phyloP scores from a whole-genome alignment of 495 filamentous ascomycete genomes.

The Hypomontagnella monticulosa region DNA sequence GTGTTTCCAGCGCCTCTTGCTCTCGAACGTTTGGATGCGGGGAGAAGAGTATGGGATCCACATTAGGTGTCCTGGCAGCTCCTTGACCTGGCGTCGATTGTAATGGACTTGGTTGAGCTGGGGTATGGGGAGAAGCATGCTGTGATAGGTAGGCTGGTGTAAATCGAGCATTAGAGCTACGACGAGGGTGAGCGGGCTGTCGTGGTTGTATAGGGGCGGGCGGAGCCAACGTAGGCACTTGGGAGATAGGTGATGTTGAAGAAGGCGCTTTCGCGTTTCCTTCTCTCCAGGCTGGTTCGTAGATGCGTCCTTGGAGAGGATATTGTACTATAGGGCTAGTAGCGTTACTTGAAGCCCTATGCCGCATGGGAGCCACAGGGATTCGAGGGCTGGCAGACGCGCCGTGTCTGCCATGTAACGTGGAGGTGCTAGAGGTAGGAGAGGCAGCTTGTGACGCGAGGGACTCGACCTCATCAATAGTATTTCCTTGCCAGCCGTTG shows the following conservation, averaged over 20 bases:
- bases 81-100: conserved; percentile 40
- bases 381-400: conserved; percentile 59
- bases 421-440: conserved; percentile 64
- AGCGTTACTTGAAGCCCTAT: conserved; percentile 47
- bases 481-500: conserved; percentile 79
- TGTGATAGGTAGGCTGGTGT: conserved; percentile 52
- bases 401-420: conserved; percentile 59
- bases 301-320: conserved; percentile 45
- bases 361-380: conserved; percentile 43
- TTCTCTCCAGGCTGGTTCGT: conserved; percentile 59
- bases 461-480: conserved; percentile 74
- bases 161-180: conserved; percentile 51
- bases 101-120: conserved; percentile 53
- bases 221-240: conserved; percentile 61
- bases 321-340: conserved; percentile 45
- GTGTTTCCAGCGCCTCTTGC: conserved; percentile 85
- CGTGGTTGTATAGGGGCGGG: conserved; percentile 67
- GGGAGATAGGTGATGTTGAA: conserved; percentile 38
- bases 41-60: conserved; percentile 67
- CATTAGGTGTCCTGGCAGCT: conserved; percentile 62
- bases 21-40: conserved; percentile 68
- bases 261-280: conserved; percentile 32
- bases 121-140: conserved; percentile 51
- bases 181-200: conserved; percentile 44
- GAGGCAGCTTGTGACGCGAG: conserved; percentile 69